These are phyloP conservation scores for Syncephalastrum contaminatum DNA, from an alignment of 371 early-diverging fungal species.

Conservation along the genomic window DNA sequence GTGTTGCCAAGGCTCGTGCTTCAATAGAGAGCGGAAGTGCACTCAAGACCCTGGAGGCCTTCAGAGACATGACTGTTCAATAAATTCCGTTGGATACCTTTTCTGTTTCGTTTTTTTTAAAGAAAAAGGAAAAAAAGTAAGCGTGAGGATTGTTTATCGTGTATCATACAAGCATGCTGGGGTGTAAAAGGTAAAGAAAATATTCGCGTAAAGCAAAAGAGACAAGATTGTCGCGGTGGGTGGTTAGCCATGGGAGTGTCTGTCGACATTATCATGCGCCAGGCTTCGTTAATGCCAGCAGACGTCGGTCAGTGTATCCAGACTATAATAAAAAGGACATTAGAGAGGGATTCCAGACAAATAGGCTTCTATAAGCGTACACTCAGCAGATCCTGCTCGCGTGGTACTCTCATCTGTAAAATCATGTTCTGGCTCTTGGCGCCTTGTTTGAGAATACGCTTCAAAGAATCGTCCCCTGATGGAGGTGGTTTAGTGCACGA, in stretches of 20 bases:
- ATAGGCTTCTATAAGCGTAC: slow-evolving; percentile 10
- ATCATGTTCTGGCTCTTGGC: slow-evolving; percentile 20
- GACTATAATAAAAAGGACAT: slow-evolving; percentile 18
- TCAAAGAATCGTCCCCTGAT: slow-evolving; percentile 30
- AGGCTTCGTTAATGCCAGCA: slow-evolving; percentile 33
- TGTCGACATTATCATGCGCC: slow-evolving; percentile 9
- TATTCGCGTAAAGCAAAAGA: background rate
- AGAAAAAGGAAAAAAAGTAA: too few relatives aligned
- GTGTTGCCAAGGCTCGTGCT: slow-evolving; percentile 74
- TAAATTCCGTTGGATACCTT: background rate
- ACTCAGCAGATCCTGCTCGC: slow-evolving; percentile 28
- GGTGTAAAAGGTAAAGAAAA: slow-evolving; percentile 2
- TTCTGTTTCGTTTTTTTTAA: too few relatives aligned
- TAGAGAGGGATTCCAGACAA: background rate
- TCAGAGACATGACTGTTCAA: slow-evolving; percentile 50
- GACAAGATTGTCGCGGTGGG: background rate
- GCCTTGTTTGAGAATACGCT: slow-evolving; percentile 28
- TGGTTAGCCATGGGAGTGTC: background rate
- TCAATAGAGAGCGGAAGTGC: slow-evolving; percentile 76
- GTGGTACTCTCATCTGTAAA: slow-evolving; percentile 31
- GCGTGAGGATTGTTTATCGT: too few relatives aligned
- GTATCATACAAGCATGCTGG: background rate
- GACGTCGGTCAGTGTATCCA: slow-evolving; percentile 47
- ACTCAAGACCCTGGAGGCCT: slow-evolving; percentile 58
- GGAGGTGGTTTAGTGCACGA: background rate